Conservation (phyloP, 148 eudicot genomes). For the Selenicereus undatus region DNA sequence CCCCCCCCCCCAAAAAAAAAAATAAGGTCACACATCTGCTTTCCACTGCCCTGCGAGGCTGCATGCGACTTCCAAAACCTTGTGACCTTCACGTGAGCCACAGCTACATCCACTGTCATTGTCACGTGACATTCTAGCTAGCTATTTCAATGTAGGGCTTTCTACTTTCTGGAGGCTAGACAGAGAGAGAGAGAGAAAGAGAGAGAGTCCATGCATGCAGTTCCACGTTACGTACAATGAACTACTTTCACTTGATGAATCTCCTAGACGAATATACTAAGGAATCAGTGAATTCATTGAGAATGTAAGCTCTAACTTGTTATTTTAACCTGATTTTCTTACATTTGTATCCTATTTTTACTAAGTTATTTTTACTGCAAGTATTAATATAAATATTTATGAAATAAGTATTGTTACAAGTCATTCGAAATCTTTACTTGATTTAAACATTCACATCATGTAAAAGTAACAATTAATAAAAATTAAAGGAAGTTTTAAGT, state of each 20-base stretch:
- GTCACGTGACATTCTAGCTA: constrained; percentile 1
- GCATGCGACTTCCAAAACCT: neutral
- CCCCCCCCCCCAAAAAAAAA: neutral
- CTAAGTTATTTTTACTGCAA: too few species aligned
- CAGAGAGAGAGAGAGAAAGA: neutral
- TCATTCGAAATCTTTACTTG: too few species aligned
- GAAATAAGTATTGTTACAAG: too few species aligned
- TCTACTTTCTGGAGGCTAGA: neutral
- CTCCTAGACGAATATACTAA: neutral
- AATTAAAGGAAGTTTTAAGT: too few species aligned
- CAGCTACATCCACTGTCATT: neutral
- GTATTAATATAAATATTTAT: too few species aligned
- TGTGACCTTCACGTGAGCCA: constrained; percentile 19
- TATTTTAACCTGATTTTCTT: too few species aligned
- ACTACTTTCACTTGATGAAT: neutral
- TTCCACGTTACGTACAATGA: neutral
- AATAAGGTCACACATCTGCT: neutral
- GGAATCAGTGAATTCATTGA: too few species aligned
- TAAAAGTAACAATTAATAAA: too few species aligned
- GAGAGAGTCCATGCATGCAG: constrained; percentile 5
- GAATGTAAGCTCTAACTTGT: too few species aligned
- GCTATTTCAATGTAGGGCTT: neutral
- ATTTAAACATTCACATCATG: too few species aligned
- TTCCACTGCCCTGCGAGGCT: neutral
- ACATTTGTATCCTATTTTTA: too few species aligned